Evolutionary conservation across 257 asterid genomes (phyloP), one percentile per base, ranked within the genome.

Genomic region (Craterostigma plantagineum): DNA sequence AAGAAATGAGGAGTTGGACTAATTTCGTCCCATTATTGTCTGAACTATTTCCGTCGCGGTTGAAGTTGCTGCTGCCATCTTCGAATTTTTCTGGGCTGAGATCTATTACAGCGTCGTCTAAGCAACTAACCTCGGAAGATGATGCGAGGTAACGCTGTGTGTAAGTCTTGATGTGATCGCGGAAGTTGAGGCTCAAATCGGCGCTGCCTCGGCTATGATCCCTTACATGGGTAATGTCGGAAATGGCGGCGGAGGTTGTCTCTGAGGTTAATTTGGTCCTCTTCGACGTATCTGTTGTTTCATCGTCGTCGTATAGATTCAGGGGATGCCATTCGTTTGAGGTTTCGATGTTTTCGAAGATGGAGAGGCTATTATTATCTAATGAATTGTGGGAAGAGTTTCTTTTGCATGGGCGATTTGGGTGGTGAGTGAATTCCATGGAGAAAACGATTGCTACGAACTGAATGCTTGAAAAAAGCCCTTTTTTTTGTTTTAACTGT

Each of bases 1-100:
- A 79, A 16, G 90, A 76, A 59, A 79, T 70, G 34, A 79, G 70
- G 51, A 65, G 79, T 43, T 76, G 90, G 42, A 79, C 84, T 1
- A 79, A 59, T 35, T 59, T 70, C 79, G 63, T 68, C 4, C 75
- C 90, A 13, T 73, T n/a, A n/a, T n/a, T 78, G 13, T 59, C 65
- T 23, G 30, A 23, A 23, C 6, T 23, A 23, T 23, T 6, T 15
- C 42, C 69, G 16, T 50, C 66, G n/a, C n/a, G n/a, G n/a, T n/a
- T n/a, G n/a, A n/a, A n/a, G n/a, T n/a, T n/a, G n/a, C n/a, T n/a
- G n/a, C n/a, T n/a, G n/a, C n/a, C n/a, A 1, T 37, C 54, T 10
- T 45, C 54, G 1, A 30, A 45, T 34, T n/a, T 38, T 7, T 58
- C 49, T 3, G 37, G 63, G 17, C 54, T 71, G 0, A 60, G 48